These are phyloP conservation scores for Arachnomyces sp. DNA, from an alignment of 2,329 filamentous ascomycete genomes.

Conservation along the genomic window DNA sequence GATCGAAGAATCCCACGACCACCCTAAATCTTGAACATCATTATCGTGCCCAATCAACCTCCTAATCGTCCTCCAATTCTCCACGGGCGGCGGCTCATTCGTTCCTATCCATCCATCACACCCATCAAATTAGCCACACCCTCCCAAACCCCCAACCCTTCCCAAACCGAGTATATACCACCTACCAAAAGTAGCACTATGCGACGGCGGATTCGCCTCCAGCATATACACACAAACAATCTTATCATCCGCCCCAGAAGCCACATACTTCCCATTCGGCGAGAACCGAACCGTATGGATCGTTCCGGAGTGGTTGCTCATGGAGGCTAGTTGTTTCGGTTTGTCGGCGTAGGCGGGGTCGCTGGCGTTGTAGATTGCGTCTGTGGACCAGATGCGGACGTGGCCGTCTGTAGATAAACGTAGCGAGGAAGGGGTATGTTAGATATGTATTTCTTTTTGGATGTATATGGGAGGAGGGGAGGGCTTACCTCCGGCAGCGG, in stretches of 20 bases:
- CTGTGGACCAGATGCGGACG: conserved; percentile 95
- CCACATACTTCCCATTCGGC: conserved; percentile 86
- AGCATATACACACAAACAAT: conserved; percentile 96
- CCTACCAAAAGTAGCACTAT: conserved; percentile 70
- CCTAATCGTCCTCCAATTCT: conserved; percentile 96
- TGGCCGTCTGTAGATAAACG: conserved; percentile 62
- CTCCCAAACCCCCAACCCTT: conserved; percentile 5
- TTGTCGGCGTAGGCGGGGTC: conserved; percentile 61
- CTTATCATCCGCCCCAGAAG: conserved; percentile 96
- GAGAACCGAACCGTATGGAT: conserved; percentile 97
- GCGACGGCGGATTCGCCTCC: conserved; percentile 69
- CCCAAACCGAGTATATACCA: conserved; percentile 7
- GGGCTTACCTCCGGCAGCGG: conserved; percentile 74
- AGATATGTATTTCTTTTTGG: neutral
- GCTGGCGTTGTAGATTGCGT: conserved; percentile 76
- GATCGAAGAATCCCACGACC: conserved; percentile 93
- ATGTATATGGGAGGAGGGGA: neutral
- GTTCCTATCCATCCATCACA: conserved; percentile 45
- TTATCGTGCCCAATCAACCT: conserved; percentile 95
- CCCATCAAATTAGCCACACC: conserved; percentile 11
- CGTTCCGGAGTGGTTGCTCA: conserved; percentile 96
- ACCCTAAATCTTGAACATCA: conserved; percentile 94
- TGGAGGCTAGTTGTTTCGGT: conserved; percentile 89
- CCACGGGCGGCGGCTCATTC: conserved; percentile 83
- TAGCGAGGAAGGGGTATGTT: neutral